Evolutionary conservation across 1,284 basidiomycete species (phyloP), one percentile per base, ranked within the genome.

Genomic region (Naganishia albida): DNA sequence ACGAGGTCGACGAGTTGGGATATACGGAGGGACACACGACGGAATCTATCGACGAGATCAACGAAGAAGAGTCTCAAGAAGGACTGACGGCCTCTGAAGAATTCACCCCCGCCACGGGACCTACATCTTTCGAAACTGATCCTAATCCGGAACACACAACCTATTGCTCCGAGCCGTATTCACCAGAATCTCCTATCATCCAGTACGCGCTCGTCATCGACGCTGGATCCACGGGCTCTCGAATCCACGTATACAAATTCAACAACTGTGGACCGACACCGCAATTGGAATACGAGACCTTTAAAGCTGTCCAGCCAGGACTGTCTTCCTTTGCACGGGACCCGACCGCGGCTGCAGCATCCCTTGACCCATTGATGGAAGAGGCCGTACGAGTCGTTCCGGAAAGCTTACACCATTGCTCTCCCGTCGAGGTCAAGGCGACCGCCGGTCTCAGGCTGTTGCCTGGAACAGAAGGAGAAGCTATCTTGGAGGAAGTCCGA

Each of bases 201-300:
- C 93, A 97, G 78, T 99, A 91, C 77, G 93, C 92, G 0, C 85
- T 99, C 72, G 97, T 98, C 87, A 91, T 99, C 78, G 95, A 99
- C 77, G 95, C 96, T 0, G 96, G 95, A 18, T 97, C 93, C 43
- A 97, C 93, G 0, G 95, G 95, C 23, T 96, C 93, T 1, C 87
- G 95, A 18, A 94, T 99, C 73, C 95, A 99, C 82, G 86, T 98
- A 28, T 98, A 98, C 87, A 96, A 95, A 77, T 96, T 97, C 85
- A 85, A 94, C 83, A 89, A 94, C 81, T 96, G 93, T 81, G 83
- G 83, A 0, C 78, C 87, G 0, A 85, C 89, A 6, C 88, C 93
- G 0, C 80, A 84, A 59, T 90, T 92, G 77, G 95, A 98, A 77
- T 91, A 94, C 81, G 95, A 99, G 78, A 88, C 90, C 12, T 99